Evolutionary conservation across 2,329 filamentous ascomycete species (phyloP), one percentile per base, ranked within the genome.

Genomic region (Cytospora mali): DNA sequence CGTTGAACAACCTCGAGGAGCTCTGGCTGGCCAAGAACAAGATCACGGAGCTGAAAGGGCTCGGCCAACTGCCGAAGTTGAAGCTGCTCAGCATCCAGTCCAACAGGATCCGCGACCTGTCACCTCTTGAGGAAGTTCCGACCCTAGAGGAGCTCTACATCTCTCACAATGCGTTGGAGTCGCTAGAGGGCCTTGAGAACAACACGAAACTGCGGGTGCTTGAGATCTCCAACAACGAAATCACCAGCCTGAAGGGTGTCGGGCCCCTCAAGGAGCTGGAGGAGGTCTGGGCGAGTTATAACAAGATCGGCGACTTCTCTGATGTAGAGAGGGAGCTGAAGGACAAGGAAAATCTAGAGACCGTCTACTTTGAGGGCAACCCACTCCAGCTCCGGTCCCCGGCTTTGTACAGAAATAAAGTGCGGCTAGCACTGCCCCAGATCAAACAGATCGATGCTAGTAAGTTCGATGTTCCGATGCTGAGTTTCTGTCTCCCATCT

Each of bases 1-100:
- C 84, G 2, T 79, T 98, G 52, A 84, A 81, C n/a, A 83, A 84
- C 9, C 78, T 99, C n/a, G 89, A 96, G 74, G 88, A 97, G 74
- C 81, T 97, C 18, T 98, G 93, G 93, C 79, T 98, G 21, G 95
- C 92, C 62, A 98, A 97, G 83, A 97, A 97, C 80, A 97, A 96
- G 74, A 97, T 99, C 70, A 90, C 89, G 0, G 86, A 93, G 71
- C 86, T 98, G 66, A 87, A 85, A 67, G 89, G 91, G 58, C 84
- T 98, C 18, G 82, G 82, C n/a, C 83, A 85, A 0, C 83, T 99
- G 29, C 82, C 87, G 10, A 93, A 91, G 69, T 84, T 99, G 52
- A 89, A 89, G 66, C 91, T 98, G 56, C 86, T 99, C 58, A 96
- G 92, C 71, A 93, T 99, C 70, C 95, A 98, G 77, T 95, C 93